A percentile compares a stretch with the other conserved stretches of the same genome.
These are phyloP conservation scores for Diaporthe sp. DNA, from an alignment of 2,329 filamentous ascomycete species.

Conservation along the genomic window DNA sequence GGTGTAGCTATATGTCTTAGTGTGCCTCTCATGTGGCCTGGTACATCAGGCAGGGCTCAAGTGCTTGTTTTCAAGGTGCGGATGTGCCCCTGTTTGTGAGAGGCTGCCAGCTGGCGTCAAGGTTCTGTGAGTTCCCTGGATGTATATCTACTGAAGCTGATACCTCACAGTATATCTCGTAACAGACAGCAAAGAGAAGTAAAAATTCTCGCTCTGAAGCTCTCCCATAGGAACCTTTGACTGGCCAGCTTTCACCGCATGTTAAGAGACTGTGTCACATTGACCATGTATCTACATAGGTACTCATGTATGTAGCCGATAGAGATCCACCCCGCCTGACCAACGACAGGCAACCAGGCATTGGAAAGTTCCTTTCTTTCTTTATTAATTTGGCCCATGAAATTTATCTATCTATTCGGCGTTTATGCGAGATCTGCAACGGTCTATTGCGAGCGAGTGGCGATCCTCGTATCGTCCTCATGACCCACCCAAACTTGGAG, in stretches of 20 bases:
- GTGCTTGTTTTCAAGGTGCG: neutral
- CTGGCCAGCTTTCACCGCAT: neutral
- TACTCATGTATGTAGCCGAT: neutral
- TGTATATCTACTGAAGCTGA: neutral
- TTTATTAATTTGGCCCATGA: neutral
- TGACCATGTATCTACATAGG: neutral
- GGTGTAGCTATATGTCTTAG: neutral
- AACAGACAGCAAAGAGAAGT: too few relatives aligned
- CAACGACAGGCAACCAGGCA: neutral
- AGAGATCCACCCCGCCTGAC: neutral
- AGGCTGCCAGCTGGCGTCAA: neutral
- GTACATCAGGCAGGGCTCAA: neutral
- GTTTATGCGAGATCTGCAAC: neutral
- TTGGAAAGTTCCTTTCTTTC: neutral
- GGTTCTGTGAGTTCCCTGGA: neutral
- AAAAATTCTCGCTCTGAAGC: neutral
- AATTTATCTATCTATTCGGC: neutral
- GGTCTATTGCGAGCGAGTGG: neutral
- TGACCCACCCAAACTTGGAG: neutral
- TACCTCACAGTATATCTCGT: neutral
- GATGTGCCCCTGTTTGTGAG: neutral
- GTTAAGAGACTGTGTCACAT: neutral
- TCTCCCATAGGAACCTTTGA: neutral
- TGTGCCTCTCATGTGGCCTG: too few relatives aligned
- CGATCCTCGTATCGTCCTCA: too few relatives aligned